Conservation (phyloP, 805 yeast species). For the Candida lessepsii region DNA sequence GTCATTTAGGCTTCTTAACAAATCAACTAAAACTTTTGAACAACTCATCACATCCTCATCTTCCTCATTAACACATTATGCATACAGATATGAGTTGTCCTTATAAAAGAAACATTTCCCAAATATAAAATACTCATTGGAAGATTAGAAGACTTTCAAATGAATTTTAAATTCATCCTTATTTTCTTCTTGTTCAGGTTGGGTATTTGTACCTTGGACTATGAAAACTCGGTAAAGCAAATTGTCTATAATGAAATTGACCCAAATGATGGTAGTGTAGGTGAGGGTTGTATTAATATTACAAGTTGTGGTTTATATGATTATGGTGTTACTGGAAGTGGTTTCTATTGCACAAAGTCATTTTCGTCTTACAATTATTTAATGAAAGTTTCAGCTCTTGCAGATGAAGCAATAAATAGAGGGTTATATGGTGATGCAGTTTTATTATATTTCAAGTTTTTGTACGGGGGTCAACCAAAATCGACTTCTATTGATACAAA, state of each 20-base stretch:
- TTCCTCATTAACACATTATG: too few species aligned
- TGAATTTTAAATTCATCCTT: too few species aligned
- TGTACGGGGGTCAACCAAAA: conserved; percentile 7
- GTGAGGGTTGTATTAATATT: conserved; percentile 5
- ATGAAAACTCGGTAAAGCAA: not conserved
- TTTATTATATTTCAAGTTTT: conserved; percentile 7
- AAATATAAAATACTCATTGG: too few species aligned
- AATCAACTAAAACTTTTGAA: too few species aligned
- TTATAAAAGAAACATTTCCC: too few species aligned
- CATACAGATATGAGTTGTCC: too few species aligned
- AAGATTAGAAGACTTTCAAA: too few species aligned
- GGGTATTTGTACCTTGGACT: conserved; percentile 2
- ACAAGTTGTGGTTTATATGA: conserved; percentile 2
- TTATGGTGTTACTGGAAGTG: conserved; percentile 3
- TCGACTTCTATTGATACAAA: conserved; percentile 4
- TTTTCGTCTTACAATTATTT: conserved; percentile 5
- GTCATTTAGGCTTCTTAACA: too few species aligned
- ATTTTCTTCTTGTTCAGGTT: conserved; percentile 1
- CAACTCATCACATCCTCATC: too few species aligned
- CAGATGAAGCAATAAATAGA: not conserved
- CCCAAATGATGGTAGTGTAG: conserved; percentile 3
- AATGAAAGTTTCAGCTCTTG: not conserved
- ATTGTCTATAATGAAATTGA: conserved; percentile 2
- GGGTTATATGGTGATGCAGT: conserved; percentile 9
- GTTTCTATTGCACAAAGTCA: not conserved